Percentiles rank a stretch among this genome's conserved stretches.
Evolutionary conservation across 345 rosid species (phyloP).

Genomic region (Lepidium didymum): DNA sequence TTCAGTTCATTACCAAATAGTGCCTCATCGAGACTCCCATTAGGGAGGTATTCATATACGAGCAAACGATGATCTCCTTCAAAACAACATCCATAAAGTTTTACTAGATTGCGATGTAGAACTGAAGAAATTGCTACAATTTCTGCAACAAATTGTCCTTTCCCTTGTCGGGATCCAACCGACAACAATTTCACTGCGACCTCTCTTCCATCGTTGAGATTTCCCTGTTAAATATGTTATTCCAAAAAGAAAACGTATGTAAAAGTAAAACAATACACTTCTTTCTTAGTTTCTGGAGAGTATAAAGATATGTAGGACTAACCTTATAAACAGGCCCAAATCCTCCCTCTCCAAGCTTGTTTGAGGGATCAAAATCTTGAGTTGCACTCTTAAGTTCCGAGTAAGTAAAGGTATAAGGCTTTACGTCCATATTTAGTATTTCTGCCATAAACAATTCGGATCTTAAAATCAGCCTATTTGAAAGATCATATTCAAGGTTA

Average conservation of each 20-base stretch:
- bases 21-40: constrained; percentile 47
- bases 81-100: constrained; percentile 33
- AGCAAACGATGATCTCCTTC: constrained; percentile 39
- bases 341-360: constrained; percentile 84
- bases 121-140: constrained; percentile 38
- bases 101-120: constrained; percentile 32
- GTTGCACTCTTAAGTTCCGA: constrained; percentile 57
- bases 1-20: constrained; percentile 15
- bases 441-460: constrained; percentile 21
- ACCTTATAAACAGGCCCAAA: constrained; percentile 73
- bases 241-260: background rate
- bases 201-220: constrained; percentile 32
- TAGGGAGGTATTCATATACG: constrained; percentile 50
- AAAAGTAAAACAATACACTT: background rate
- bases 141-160: constrained; percentile 59
- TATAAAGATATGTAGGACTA: background rate
- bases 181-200: constrained; percentile 64
- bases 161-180: constrained; percentile 60
- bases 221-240: constrained; percentile 23
- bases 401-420: constrained; percentile 53
- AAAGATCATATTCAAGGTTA: background rate
- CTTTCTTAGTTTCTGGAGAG: background rate
- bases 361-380: constrained; percentile 44
- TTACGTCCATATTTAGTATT: constrained; percentile 43
- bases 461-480: background rate